Conservation (phyloP, 345 rosid genomes). For the Angophora floribunda region DNA sequence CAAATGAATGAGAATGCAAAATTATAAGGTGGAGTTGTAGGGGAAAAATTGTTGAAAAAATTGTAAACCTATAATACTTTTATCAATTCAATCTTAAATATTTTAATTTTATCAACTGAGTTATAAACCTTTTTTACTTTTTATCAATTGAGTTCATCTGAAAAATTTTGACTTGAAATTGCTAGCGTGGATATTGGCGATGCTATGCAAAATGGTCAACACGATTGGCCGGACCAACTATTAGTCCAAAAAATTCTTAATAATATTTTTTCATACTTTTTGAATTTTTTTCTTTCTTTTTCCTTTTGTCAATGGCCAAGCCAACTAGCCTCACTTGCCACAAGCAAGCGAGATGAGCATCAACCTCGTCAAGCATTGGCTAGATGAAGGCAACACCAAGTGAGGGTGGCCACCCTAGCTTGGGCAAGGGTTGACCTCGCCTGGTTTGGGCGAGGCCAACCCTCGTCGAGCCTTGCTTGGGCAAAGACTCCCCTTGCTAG, state of each 20-base stretch:
- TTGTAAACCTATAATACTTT: no score
- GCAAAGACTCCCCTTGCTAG: not conserved
- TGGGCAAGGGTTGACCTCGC: no score
- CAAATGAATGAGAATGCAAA: not conserved
- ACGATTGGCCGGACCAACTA: no score
- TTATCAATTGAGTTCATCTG: no score
- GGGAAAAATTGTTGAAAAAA: no score
- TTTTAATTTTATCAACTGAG: no score
- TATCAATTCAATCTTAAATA: fast-evolving
- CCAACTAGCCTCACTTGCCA: fast-evolving
- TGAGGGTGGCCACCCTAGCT: not conserved
- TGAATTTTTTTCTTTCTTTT: no score
- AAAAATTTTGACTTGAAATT: fast-evolving
- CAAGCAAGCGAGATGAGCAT: not conserved
- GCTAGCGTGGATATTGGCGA: fast-evolving
- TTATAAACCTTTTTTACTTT: no score
- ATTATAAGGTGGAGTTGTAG: not conserved
- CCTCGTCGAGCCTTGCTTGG: not conserved
- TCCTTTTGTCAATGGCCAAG: fast-evolving
- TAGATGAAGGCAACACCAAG: not conserved
- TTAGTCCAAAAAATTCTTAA: no score
- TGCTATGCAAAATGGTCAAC: not conserved
- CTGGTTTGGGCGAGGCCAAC: not conserved
- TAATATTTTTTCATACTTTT: no score
- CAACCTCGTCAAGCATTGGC: no score